phyloP scores from a whole-genome alignment of 305 asterid species.

The Plantago lanceolata region DNA sequence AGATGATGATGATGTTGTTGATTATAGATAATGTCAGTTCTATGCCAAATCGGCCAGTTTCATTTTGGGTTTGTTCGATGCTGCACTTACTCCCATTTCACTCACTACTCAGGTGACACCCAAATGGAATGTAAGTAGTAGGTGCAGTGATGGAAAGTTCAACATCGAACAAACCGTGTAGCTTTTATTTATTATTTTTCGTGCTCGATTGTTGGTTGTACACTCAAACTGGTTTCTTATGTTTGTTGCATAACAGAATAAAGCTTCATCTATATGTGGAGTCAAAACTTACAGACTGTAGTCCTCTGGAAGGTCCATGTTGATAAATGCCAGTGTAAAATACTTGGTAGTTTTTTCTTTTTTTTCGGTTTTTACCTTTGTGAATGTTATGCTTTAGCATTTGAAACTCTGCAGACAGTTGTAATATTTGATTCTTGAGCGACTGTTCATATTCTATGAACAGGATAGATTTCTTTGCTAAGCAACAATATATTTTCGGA shows the following conservation, averaged over 20 bases:
- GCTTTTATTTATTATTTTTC: too few relatives aligned
- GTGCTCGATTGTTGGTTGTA: not conserved
- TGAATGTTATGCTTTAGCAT: slow-evolving; percentile 1
- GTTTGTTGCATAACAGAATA: not conserved
- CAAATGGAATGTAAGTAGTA: too few relatives aligned
- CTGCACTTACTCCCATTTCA: too few relatives aligned
- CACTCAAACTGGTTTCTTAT: not conserved
- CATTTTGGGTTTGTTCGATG: too few relatives aligned
- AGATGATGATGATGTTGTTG: not conserved
- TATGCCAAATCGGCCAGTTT: too few relatives aligned
- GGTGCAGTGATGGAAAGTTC: too few relatives aligned
- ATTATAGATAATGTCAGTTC: too few relatives aligned
- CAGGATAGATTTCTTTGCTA: not conserved
- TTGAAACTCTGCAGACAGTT: slow-evolving; percentile 4
- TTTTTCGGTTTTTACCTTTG: not conserved
- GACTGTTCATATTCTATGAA: not conserved
- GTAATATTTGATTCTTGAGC: slow-evolving; percentile 8
- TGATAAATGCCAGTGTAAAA: slow-evolving; percentile 27
- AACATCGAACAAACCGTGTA: too few relatives aligned
- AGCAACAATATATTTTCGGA: too few relatives aligned
- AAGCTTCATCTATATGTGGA: slow-evolving; percentile 11
- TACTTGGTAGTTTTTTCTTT: slow-evolving; percentile 18
- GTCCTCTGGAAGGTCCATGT: slow-evolving; percentile 15
- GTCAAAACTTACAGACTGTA: slow-evolving; percentile 22
- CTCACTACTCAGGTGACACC: too few relatives aligned